Evolutionary conservation across 345 rosid genomes (phyloP).

Genomic region (Psidium guajava): DNA sequence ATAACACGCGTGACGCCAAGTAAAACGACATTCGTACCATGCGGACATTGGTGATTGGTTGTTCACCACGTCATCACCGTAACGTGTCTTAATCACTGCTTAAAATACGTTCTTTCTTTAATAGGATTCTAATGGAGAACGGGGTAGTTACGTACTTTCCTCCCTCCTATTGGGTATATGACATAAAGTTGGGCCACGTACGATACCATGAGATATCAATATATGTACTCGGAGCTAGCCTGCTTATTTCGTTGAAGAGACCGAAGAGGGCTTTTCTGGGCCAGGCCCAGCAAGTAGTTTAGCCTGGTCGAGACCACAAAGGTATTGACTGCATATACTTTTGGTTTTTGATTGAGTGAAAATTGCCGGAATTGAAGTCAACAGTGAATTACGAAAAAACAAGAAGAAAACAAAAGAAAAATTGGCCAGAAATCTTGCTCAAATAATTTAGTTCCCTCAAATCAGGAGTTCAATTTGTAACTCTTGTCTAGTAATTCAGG

Average conservation of each 20-base stretch:
- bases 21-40: not conserved
- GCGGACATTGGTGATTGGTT: not conserved
- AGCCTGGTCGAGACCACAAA: not conserved
- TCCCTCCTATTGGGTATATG: not conserved
- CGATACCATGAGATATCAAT: not conserved
- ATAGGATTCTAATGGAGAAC: not conserved
- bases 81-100: not conserved
- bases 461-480: not conserved
- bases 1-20: not conserved
- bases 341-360: not conserved
- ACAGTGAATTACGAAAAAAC: not conserved
- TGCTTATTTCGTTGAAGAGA: not conserved
- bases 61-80: not conserved
- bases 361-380: not conserved
- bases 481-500: not conserved
- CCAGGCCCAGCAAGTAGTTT: not conserved
- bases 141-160: not conserved
- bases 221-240: not conserved
- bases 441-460: not conserved
- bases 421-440: not conserved
- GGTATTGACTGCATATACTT: not conserved
- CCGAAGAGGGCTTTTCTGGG: not conserved
- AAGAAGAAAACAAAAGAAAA: not conserved
- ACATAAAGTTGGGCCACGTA: not conserved
- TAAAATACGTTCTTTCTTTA: not conserved